Evolutionary conservation across 2,329 filamentous ascomycete genomes (phyloP), one percentile per base, ranked within the genome.

Genomic region (Chaetomiaceae sp.): DNA sequence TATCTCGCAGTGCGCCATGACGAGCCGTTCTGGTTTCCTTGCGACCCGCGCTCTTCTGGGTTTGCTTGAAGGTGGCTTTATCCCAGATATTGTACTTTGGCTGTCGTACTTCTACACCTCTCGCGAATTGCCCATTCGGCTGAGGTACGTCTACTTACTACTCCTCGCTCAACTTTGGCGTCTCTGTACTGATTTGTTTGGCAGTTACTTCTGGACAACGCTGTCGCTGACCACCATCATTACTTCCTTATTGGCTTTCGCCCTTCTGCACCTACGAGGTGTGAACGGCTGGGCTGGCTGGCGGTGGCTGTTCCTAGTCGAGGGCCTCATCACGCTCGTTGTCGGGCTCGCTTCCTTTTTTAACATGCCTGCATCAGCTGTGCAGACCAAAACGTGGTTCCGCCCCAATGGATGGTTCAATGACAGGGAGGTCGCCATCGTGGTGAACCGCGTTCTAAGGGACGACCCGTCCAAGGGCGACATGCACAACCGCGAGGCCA

Each of bases 381-480:
- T 73, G 1, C 73, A 78, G 59, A 79, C 75, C 0, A 75, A 75
- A 56, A 71, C 70, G 2, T 76, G 73, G 73, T 76, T 76, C 57
- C 70, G 74, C 0, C 72, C 70, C 0, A 75, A 74, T 8, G 73
- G 76, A 2, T 84, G 80, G 80, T 84, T 83, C 63, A 76, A 65
- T 1, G 78, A 82, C 47, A 75, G 75, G 14, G 79, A 83, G 61
- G 73, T 79, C 33, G 66, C 70, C 23, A 84, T 84, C 43, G 72
- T 83, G 2, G 80, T 83, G 7, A 84, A 83, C 58, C 73, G 82
- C 2, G 66, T 74, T 5, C 64, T 74, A 18, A 74, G 81, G 6
- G 81, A 85, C 52, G 81, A 82, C 56, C 80, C 80, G 3, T 73
- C 73, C 21, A 80, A 80, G 59, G 77, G 76, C 37, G 75, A 77